phyloP scores from a whole-genome alignment of 164 flowering plant species.

The Annona squamosa region DNA sequence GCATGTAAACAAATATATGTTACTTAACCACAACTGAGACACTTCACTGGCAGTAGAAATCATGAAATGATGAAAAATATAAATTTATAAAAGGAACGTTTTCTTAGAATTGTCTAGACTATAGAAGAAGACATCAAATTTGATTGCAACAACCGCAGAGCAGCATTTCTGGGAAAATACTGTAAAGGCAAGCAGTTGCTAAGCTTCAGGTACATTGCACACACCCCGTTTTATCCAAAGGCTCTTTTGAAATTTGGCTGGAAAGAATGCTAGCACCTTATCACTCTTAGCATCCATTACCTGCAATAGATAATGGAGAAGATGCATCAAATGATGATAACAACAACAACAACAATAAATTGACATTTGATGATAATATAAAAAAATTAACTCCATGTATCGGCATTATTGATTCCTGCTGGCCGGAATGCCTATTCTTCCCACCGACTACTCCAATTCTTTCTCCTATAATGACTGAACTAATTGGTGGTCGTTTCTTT shows the following conservation, averaged over 20 bases:
- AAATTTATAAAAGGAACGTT: neutral
- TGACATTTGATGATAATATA: neutral
- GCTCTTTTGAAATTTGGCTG: constrained; percentile 87
- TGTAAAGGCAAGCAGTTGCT: neutral
- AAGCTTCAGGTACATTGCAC: constrained; percentile 1
- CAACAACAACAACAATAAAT: no score
- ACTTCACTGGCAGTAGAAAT: neutral
- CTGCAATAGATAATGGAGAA: constrained; percentile 24
- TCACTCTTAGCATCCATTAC: constrained; percentile 66
- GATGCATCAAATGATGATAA: neutral
- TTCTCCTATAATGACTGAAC: neutral
- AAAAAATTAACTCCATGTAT: no score
- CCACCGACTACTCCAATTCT: neutral
- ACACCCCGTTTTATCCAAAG: constrained; percentile 86
- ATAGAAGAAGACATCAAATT: neutral
- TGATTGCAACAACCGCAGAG: neutral
- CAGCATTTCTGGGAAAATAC: neutral
- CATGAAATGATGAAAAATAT: neutral
- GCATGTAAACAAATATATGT: no score
- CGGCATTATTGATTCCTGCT: neutral
- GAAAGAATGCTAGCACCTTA: constrained; percentile 69
- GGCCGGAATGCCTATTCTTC: neutral
- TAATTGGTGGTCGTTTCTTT: neutral
- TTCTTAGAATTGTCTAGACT: neutral
- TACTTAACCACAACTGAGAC: no score